phyloP scores from a whole-genome alignment of 345 rosid species.

The Populus euphratica region DNA sequence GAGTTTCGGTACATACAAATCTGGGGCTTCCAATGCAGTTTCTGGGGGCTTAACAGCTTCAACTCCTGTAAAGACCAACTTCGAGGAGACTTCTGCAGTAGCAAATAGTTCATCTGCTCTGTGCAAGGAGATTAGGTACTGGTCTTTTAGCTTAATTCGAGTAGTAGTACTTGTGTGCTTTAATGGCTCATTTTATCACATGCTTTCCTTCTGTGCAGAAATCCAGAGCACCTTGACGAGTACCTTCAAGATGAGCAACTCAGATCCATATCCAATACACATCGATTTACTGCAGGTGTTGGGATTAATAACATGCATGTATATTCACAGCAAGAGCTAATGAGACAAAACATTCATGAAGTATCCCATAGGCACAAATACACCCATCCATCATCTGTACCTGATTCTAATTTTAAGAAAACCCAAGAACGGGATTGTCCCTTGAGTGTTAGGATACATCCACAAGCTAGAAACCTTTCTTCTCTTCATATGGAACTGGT shows the following conservation, averaged over 20 bases:
- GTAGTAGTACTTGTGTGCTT: neutral
- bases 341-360: constrained; percentile 20
- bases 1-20: constrained; percentile 50
- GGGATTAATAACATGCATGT: constrained; percentile 17
- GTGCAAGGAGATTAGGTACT: constrained; percentile 26
- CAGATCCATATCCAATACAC: constrained; percentile 21
- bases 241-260: constrained; percentile 7
- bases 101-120: constrained; percentile 20
- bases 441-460: constrained; percentile 12
- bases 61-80: constrained; percentile 10
- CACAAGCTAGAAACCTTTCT: constrained; percentile 25
- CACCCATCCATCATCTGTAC: constrained; percentile 4
- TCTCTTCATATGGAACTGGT: constrained; percentile 31
- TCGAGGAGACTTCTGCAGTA: constrained; percentile 21
- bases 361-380: constrained; percentile 13
- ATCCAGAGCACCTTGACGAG: constrained; percentile 14
- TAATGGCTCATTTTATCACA: neutral
- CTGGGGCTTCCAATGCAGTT: constrained; percentile 20
- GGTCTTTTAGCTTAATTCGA: constrained; percentile 2
- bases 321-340: constrained; percentile 18
- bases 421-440: constrained; percentile 16
- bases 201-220: constrained; percentile 25
- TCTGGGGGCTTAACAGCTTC: constrained; percentile 17
- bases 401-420: constrained; percentile 22
- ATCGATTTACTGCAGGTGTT: constrained; percentile 14